Evolutionary conservation across 2,329 filamentous ascomycete genomes (phyloP), one percentile per base, ranked within the genome.

Genomic region (Colletotrichum tropicale): DNA sequence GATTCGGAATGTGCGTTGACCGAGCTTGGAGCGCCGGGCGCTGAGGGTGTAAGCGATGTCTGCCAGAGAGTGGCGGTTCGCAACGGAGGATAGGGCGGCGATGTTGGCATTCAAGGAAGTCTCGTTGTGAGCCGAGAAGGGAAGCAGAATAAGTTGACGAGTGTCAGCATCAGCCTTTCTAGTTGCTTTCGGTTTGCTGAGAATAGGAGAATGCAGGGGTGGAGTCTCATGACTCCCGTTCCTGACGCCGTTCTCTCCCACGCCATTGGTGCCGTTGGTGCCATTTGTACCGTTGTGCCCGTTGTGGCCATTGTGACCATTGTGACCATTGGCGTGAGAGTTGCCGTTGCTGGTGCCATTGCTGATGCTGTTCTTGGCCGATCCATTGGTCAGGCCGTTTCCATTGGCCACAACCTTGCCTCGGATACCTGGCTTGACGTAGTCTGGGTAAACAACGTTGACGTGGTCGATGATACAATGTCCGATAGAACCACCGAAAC

Each of bases 81-180:
- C 10, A 28, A 78, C 13, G 73, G 70, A 16, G 1, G 52, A 69
- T 12, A 79, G n/a, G 2, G 75, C 71, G 12, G 70, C 58, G 13
- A 80, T 69, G 28, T 80, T 79, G 8, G 60, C 13, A 21, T 76
- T 66, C 3, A 81, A 76, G 9, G 79, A 77, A 4, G 43, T 16
- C 10, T 78, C 52, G 34, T 78, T 78, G 13, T 80, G 79, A 0
- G 79, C 79, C 1, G 79, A 79, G 60, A 81, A 78, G 7, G 79
- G 78, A 3, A 81, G 66, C 5, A 81, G 15, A 7, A 81, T 77
- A 3, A 77, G 52, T 9, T 76, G 62, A 6, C 78, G 79, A 21
- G 77, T 78, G 16, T n/a, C 16, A 9, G 78, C 77, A 13, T 77
- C 48, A 8, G 70, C 64, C 36, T 60, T 60, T 16, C 30, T 26